Percentiles rank a stretch among this genome's conserved stretches.
Evolutionary conservation across 2,329 filamentous ascomycete genomes (phyloP).

Genomic region (Fusarium sp.): DNA sequence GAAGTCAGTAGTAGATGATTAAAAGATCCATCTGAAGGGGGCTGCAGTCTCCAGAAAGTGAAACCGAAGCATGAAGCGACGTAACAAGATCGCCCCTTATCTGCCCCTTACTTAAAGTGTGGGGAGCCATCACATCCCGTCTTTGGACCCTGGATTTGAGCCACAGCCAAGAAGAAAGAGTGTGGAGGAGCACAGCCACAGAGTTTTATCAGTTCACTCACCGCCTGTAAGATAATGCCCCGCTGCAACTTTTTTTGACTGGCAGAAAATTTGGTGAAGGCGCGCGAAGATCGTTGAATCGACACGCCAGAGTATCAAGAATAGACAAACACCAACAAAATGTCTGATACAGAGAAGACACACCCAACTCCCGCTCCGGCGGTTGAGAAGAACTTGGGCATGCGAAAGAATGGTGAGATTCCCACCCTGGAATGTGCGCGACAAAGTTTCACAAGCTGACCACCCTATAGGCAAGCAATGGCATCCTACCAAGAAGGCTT

Average conservation of each 20-base stretch:
- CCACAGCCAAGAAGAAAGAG: constrained; percentile 28
- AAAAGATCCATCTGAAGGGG: constrained; percentile 18
- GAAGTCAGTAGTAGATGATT: neutral
- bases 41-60: constrained; percentile 21
- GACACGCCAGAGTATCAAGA: constrained; percentile 16
- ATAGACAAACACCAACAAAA: constrained; percentile 45
- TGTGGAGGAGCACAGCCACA: constrained; percentile 32
- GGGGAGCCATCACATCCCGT: constrained; percentile 29
- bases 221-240: constrained; percentile 35
- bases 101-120: constrained; percentile 38
- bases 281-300: constrained; percentile 16
- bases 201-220: constrained; percentile 3
- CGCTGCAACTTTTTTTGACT: constrained; percentile 40
- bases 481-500: constrained; percentile 85
- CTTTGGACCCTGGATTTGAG: constrained; percentile 40
- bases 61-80: constrained; percentile 39
- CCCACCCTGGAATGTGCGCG: neutral
- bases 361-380: constrained; percentile 51
- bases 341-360: constrained; percentile 55
- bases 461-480: constrained; percentile 84
- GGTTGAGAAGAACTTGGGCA: constrained; percentile 63
- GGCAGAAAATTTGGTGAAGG: constrained; percentile 46
- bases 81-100: constrained; percentile 36
- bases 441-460: constrained; percentile 17
- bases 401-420: constrained; percentile 82